Evolutionary conservation across 805 yeast species (phyloP).

Genomic region (Maudiozyma bulderi): DNA sequence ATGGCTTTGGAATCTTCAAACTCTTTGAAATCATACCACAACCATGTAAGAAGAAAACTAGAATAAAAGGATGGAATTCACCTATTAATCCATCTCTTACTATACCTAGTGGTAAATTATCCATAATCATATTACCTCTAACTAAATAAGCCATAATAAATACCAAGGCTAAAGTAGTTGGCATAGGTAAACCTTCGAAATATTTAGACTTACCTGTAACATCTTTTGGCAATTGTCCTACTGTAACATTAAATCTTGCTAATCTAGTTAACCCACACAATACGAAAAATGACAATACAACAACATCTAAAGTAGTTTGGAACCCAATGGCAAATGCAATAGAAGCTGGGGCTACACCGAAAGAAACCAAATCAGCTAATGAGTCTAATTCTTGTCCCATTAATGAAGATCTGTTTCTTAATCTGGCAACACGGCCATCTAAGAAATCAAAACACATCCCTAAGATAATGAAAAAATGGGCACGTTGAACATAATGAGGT

Average conservation of each 20-base stretch:
- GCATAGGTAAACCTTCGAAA: conserved; percentile 96
- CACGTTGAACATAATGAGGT: conserved; percentile 69
- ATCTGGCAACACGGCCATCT: conserved; percentile 94
- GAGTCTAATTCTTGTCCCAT: conserved; percentile 98
- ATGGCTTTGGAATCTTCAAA: conserved; percentile 81
- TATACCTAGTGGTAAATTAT: conserved; percentile 57
- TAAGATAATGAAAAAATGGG: conserved; percentile 78
- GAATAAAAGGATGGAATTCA: conserved; percentile 67
- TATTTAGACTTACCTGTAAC: conserved; percentile 75
- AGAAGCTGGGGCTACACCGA: conserved; percentile 92
- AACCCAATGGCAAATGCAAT: conserved; percentile 89
- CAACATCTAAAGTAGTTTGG: conserved; percentile 71
- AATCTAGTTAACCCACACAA: conserved; percentile 88
- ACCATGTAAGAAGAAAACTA: conserved; percentile 67
- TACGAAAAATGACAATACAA: conserved; percentile 72
- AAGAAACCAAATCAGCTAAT: conserved; percentile 86
- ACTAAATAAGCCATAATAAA: conserved; percentile 61
- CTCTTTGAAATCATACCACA: conserved; percentile 88
- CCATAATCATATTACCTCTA: conserved; percentile 38
- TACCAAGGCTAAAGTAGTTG: conserved; percentile 73
- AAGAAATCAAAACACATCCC: conserved; percentile 94
- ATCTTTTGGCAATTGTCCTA: conserved; percentile 87
- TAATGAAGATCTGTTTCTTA: conserved; percentile 80
- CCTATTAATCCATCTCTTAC: conserved; percentile 43
- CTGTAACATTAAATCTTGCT: conserved; percentile 93